phyloP scores from a whole-genome alignment of 2,329 filamentous ascomycete species.

The Knufia petricola region DNA sequence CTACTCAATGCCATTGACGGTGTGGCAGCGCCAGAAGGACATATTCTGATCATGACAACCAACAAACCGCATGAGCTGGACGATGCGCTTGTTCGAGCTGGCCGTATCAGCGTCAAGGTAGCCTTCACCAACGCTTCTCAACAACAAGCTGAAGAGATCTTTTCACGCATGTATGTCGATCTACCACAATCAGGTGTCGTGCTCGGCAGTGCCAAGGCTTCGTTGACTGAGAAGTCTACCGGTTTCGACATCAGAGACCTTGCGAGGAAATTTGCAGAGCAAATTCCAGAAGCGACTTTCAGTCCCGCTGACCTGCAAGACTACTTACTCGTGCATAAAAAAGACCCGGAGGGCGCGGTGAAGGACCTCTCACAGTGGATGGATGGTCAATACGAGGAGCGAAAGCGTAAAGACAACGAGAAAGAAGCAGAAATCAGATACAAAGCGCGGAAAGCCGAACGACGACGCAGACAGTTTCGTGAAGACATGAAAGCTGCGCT shows the following conservation, averaged over 20 bases:
- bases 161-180: conserved; percentile 26
- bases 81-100: conserved; percentile 62
- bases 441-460: conserved; percentile 8
- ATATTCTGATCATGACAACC: conserved; percentile 73
- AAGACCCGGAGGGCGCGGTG: conserved; percentile 38
- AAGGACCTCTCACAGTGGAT: conserved; percentile 36
- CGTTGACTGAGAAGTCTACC: not conserved
- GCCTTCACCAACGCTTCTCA: conserved; percentile 38
- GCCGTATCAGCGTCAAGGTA: conserved; percentile 62
- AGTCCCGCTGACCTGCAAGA: conserved; percentile 46
- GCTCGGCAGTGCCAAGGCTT: not conserved
- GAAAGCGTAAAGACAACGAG: conserved; percentile 17
- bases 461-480: conserved; percentile 8
- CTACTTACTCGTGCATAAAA: conserved; percentile 43
- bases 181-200: conserved; percentile 6
- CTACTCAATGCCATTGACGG: conserved; percentile 78
- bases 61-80: conserved; percentile 67
- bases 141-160: conserved; percentile 25
- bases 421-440: conserved; percentile 14
- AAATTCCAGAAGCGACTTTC: conserved; percentile 39
- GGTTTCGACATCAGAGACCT: conserved; percentile 29
- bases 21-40: conserved; percentile 67
- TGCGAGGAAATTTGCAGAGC: conserved; percentile 36
- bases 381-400: conserved; percentile 14
- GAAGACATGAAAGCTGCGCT: conserved; percentile 10